Conservation (phyloP, 306 rosid genomes). For the Citrullus amarus region DNA sequence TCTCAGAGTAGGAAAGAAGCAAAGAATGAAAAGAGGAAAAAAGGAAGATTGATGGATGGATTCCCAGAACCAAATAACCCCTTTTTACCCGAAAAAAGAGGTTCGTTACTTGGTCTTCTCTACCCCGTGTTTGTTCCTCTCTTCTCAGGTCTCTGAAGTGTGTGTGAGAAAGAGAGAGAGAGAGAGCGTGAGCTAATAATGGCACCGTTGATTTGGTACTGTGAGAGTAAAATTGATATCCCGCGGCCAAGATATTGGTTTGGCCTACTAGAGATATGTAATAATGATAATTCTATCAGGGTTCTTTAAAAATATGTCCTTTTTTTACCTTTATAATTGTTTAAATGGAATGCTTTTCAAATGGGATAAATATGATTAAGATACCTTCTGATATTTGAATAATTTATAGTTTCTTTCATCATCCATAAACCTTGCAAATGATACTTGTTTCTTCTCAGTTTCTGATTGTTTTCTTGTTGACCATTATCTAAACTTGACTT, state of each 20-base stretch:
- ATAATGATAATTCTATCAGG: no score
- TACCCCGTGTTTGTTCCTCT: not conserved
- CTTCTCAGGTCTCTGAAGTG: not conserved
- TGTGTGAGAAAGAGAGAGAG: not conserved
- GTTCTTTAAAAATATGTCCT: not conserved
- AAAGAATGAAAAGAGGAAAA: conserved; percentile 14
- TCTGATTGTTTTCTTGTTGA: not conserved
- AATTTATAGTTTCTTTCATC: not conserved
- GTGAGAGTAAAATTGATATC: not conserved
- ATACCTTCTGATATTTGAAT: not conserved
- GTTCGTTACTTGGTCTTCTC: not conserved
- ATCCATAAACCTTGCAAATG: not conserved
- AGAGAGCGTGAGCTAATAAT: not conserved
- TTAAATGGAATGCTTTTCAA: not conserved
- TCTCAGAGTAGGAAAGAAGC: conserved; percentile 9
- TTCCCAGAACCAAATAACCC: not conserved
- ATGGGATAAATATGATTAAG: not conserved
- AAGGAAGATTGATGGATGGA: conserved; percentile 3
- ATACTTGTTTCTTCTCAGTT: not conserved
- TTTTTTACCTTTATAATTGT: not conserved
- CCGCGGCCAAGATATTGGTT: no score
- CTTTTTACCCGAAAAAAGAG: not conserved
- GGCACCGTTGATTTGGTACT: not conserved
- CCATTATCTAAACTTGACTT: not conserved
- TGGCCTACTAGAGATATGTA: no score